Base-by-base conservation (phyloP, 2,329 filamentous ascomycete genomes). In the Pseudocercospora vitis region DNA sequence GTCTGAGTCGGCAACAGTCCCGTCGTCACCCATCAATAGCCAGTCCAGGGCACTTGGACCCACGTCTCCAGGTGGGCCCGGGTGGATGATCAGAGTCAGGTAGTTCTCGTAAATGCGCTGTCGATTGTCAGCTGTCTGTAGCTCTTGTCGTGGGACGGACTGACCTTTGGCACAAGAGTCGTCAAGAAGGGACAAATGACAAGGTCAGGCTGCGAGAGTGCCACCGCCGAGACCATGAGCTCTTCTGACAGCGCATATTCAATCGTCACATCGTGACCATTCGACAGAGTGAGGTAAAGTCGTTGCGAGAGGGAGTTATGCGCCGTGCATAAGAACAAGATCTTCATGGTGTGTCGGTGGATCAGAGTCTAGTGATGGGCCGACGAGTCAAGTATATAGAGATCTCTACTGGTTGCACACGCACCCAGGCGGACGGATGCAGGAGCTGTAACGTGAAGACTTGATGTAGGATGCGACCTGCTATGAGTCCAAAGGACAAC, bases 291-390 rank as follows among this genome's bases (percentile, higher is more conserved):
- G 16, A 75, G 64, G 51, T 68, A 72, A 7, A 74, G 63, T 18
- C 70, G 66, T 57, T 75, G 73, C 4, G 73, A 75, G 4, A 75
- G 64, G 7, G 73, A 75, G 52, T 75, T 75, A 63, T 75, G 72
- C n/a, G 73, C 73, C 4, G 73, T 75, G 57, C 73, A 75, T n/a
- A 75, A 64, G 54, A 75, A 74, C 48, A 75, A 70, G 35, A 75
- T 73, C 62, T 68, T 70, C 70, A 74, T 72, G 7, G 21, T 59
- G 50, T 9, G 16, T 8, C 9, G 33, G 9, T 16, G 19, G 16
- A 8, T 14, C 8, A 3, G n/a, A 8, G 2, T 19, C 2, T 37
- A 28, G 19, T 19, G 32, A 4, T 28, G 32, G 39, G n/a, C 19
- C 11, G 29, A 28, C 11, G 26, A 18, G 26, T 31, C 33, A 37